Conservation (phyloP, 2,329 filamentous ascomycete genomes). For the Aspergillus sp. region DNA sequence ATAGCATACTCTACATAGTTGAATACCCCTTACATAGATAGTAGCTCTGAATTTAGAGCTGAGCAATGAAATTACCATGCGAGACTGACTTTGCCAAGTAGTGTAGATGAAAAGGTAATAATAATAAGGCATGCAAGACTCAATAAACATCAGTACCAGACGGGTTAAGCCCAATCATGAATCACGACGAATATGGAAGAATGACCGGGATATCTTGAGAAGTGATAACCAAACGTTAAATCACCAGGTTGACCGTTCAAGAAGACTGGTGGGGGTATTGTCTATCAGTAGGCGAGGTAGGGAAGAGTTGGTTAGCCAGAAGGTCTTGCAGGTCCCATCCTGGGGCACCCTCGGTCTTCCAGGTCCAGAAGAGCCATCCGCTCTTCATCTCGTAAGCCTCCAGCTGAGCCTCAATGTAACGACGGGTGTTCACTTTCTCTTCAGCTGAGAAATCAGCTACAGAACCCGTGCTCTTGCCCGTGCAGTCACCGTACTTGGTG, state of each 20-base stretch:
- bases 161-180: not conserved
- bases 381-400: conserved; percentile 46
- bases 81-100: not conserved
- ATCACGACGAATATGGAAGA: not conserved
- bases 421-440: conserved; percentile 41
- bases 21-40: conserved; percentile 23
- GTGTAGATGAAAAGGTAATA: not conserved
- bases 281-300: conserved; percentile 42
- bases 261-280: conserved; percentile 37
- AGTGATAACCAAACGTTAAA: not conserved
- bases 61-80: not conserved
- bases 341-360: conserved; percentile 52
- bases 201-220: not conserved
- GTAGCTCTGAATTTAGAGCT: not conserved
- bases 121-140: not conserved
- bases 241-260: not conserved
- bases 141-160: not conserved
- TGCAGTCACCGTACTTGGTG: conserved; percentile 56
- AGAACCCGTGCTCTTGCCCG: conserved; percentile 49
- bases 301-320: conserved; percentile 50
- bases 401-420: conserved; percentile 50
- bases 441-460: conserved; percentile 46
- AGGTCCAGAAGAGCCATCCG: conserved; percentile 54
- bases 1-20: conserved; percentile 11
- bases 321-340: conserved; percentile 52